Conservation (phyloP, 768 basidiomycete species). For the Tricholoma terreum region DNA sequence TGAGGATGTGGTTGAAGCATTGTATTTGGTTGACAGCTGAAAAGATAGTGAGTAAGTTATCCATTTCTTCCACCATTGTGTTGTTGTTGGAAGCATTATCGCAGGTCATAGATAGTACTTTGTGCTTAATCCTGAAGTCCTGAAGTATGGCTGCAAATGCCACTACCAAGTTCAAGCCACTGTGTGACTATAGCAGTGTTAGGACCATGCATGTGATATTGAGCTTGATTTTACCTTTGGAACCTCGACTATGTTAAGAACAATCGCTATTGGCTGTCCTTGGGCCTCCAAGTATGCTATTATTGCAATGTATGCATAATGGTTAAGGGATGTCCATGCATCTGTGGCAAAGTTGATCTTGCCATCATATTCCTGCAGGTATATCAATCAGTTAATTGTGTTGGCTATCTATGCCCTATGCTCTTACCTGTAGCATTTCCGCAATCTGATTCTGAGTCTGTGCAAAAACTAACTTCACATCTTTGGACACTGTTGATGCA, state of each 20-base stretch:
- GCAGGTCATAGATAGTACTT: conserved; percentile 18
- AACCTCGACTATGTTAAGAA: conserved; percentile 37
- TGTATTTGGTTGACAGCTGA: conserved; percentile 15
- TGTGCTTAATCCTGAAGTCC: conserved; percentile 28
- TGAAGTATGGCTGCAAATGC: conserved; percentile 26
- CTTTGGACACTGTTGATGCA: conserved; percentile 23
- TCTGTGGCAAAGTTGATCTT: too few species aligned
- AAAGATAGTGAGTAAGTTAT: conserved; percentile 26
- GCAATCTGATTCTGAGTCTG: conserved; percentile 18
- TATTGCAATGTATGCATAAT: too few species aligned
- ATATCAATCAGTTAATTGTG: neutral
- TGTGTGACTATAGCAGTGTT: conserved; percentile 14
- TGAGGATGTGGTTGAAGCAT: conserved; percentile 5
- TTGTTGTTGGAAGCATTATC: conserved; percentile 4
- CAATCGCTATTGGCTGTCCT: conserved; percentile 17
- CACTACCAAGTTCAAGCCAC: conserved; percentile 23
- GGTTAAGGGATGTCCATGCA: too few species aligned
- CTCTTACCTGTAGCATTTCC: conserved; percentile 25
- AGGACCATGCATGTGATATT: neutral
- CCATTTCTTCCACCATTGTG: conserved; percentile 5
- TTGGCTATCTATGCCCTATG: neutral
- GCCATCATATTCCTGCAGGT: too few species aligned
- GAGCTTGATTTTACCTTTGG: neutral
- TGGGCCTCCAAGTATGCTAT: conserved; percentile 27
- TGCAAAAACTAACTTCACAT: conserved; percentile 27